Evolutionary conservation across 441 rosid species (phyloP), one percentile per base, ranked within the genome.

Genomic region (Euphorbia schlechtendalii): DNA sequence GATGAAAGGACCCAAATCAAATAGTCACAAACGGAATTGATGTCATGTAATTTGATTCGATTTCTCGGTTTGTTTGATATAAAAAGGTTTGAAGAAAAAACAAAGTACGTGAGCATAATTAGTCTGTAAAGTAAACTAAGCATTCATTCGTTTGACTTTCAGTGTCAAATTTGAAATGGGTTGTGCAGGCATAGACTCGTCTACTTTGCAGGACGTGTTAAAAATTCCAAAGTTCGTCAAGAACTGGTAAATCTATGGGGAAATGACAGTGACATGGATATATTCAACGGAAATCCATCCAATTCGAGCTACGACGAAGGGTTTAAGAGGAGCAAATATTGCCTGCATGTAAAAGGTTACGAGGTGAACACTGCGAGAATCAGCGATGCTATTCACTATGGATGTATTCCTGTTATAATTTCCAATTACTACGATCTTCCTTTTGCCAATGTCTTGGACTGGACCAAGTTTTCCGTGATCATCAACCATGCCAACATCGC

Each of bases 391-490:
- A 74, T 82, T 22, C 74, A 71, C 51, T 75, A 71, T 49, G 85
- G 80, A 6, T 79, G 85, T 38, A 52, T 79, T 63, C 83, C 85
- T 3, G 74, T 79, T 15, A 73, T 81, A 21, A 54, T 81, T 62
- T 77, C 83, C 45, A 82, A 79, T 25, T 67, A 77, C 51, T 79
- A 75, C 36, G 77, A 79, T 63, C 83, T 79, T 56, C 85, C 85
- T 38, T 82, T 73, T 21, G 67, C 78, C 7, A 67, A 66, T 64
- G 71, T 79, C 8, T 68, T 79, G 66, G 74, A 82, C 61, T 82
- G 81, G 80, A 77, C 69, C 70, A 75, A 73, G 69, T 77, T 82
- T 57, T 82, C 85, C 0, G 66, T 79, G 20, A 46, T 69, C 70
- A 61, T 79, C 66, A 75, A 30, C 55, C 78, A 71, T 2, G 38